phyloP scores from a whole-genome alignment of 2,329 filamentous ascomycete genomes.

The Aureobasidium vineae region DNA sequence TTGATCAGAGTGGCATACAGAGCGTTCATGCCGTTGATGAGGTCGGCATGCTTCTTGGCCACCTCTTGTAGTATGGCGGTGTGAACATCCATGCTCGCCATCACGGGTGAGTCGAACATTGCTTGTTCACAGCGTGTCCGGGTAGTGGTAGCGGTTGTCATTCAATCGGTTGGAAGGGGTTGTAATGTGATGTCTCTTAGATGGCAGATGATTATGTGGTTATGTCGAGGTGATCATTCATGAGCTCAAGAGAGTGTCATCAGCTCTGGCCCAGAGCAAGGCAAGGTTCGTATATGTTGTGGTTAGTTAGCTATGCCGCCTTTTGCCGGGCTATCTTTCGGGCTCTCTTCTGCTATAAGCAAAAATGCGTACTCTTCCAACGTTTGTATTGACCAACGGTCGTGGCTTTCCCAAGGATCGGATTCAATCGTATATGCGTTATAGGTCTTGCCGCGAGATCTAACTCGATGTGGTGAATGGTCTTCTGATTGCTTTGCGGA shows the following conservation, averaged over 20 bases:
- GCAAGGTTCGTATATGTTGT: neutral
- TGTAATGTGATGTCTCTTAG: neutral
- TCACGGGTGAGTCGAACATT: constrained; percentile 15
- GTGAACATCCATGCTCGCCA: neutral
- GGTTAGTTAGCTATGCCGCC: neutral
- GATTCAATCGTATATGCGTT: neutral
- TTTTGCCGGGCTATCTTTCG: too few species aligned
- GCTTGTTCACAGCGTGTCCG: neutral
- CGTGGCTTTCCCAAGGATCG: neutral
- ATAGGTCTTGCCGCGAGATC: neutral
- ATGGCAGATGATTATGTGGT: neutral
- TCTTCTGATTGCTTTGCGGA: neutral
- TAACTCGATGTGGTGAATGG: neutral
- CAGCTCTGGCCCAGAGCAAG: neutral
- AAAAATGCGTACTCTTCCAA: neutral
- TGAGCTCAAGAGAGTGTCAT: neutral
- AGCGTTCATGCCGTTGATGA: constrained; percentile 16
- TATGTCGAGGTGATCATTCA: neutral
- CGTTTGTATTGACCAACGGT: constrained; percentile 21
- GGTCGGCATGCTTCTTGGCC: constrained; percentile 16
- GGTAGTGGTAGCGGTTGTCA: neutral
- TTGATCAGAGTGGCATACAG: constrained; percentile 18
- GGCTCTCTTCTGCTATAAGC: neutral
- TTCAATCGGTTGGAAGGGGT: neutral
- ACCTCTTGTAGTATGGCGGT: constrained; percentile 7